phyloP scores from a whole-genome alignment of 352 stramenopile species.

The Phytophthora vignae region DNA sequence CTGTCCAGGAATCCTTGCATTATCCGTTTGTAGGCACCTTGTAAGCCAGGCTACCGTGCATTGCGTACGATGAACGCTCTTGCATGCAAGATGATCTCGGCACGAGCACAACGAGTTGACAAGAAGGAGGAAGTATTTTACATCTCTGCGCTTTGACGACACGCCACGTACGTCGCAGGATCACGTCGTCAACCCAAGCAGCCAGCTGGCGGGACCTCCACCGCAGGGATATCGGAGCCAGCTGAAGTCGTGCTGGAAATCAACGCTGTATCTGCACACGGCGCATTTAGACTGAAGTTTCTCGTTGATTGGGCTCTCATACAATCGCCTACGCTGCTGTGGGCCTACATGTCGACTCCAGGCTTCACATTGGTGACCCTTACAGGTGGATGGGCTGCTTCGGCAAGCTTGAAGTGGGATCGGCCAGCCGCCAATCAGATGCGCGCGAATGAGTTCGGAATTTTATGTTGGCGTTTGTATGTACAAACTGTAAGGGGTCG shows the following conservation, averaged over 20 bases:
- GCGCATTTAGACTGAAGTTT: background rate
- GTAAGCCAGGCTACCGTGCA: background rate
- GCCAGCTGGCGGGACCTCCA: slow-evolving; percentile 6
- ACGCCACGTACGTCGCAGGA: slow-evolving; percentile 8
- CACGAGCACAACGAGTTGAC: slow-evolving; percentile 1
- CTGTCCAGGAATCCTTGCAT: no score
- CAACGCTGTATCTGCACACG: background rate
- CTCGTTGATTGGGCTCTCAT: background rate
- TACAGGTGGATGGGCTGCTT: background rate
- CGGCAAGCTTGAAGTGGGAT: background rate
- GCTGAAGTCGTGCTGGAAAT: background rate
- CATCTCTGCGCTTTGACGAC: background rate
- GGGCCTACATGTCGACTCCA: no score
- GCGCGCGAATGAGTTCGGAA: slow-evolving; percentile 12
- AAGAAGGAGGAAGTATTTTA: background rate
- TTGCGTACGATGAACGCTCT: background rate
- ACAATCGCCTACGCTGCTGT: background rate
- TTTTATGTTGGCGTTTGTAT: slow-evolving; percentile 17
- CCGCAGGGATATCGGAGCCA: background rate
- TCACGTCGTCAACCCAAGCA: slow-evolving; percentile 1
- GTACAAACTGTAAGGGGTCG: slow-evolving; percentile 9
- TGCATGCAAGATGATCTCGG: background rate
- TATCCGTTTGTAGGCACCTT: no score
- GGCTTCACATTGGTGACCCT: background rate
- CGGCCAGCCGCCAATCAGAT: slow-evolving; percentile 19